Conservation (phyloP, 1,284 basidiomycete species). For the Naganishia sp. region DNA sequence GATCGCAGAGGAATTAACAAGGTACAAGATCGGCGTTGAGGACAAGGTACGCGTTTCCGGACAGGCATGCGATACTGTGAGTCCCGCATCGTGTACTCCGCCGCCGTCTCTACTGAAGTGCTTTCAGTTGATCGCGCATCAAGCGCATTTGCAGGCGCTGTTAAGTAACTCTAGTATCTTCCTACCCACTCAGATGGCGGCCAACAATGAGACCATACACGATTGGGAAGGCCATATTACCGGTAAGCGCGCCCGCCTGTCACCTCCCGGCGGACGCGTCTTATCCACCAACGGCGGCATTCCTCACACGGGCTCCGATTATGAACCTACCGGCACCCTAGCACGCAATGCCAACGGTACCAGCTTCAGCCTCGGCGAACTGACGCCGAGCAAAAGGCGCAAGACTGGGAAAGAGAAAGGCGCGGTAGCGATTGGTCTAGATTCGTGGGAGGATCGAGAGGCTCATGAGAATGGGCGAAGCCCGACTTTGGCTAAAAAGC, state of each 20-base stretch:
- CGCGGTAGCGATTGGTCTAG: background rate
- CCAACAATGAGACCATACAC: background rate
- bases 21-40: constrained; percentile 92
- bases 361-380: constrained; percentile 29
- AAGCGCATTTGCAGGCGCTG: constrained; percentile 62
- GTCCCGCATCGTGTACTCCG: constrained; percentile 34
- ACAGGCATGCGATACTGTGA: constrained; percentile 81
- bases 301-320: background rate
- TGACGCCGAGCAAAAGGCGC: constrained; percentile 37
- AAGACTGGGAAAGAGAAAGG: constrained; percentile 15
- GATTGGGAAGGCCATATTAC: background rate
- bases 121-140: constrained; percentile 66
- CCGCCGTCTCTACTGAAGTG: background rate
- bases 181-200: constrained; percentile 32
- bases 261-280: background rate
- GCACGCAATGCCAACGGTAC: background rate
- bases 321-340: background rate
- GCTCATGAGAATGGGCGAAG: constrained; percentile 31
- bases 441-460: constrained; percentile 22
- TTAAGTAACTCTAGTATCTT: constrained; percentile 53
- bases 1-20: constrained; percentile 87
- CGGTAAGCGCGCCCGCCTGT: background rate
- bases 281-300: background rate
- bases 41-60: constrained; percentile 98
- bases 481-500: constrained; percentile 1